Percentiles rank a stretch among this genome's conserved stretches.
Conservation (phyloP, 1,139 yeast genomes). For the Zygotorulaspora mrakii region DNA sequence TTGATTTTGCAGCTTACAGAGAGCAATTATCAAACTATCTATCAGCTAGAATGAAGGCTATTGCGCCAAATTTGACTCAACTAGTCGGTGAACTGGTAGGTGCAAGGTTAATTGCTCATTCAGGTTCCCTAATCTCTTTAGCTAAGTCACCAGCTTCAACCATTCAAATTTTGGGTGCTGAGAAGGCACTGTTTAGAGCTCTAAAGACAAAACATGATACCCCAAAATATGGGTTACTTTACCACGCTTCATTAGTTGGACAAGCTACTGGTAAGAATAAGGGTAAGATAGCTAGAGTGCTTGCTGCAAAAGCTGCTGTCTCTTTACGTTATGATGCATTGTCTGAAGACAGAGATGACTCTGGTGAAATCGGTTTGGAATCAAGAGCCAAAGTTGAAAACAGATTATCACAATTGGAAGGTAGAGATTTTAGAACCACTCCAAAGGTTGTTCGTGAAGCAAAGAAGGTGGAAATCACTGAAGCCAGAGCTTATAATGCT, state of each 20-base stretch:
- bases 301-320: slow-evolving; percentile 98
- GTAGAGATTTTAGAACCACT: slow-evolving; percentile 84
- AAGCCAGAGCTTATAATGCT: slow-evolving; percentile 85
- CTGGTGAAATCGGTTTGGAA: slow-evolving; percentile 88
- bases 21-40: slow-evolving; percentile 86
- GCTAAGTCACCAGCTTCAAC: slow-evolving; percentile 99
- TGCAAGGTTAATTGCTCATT: slow-evolving; percentile 95
- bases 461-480: slow-evolving; percentile 78
- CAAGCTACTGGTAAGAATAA: slow-evolving; percentile 96
- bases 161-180: slow-evolving; percentile 98
- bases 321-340: slow-evolving; percentile 94
- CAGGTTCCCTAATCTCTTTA: slow-evolving; percentile 89
- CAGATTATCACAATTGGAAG: slow-evolving; percentile 92
- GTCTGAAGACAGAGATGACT: slow-evolving; percentile 94
- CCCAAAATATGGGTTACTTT: slow-evolving; percentile 95
- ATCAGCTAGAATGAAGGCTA: slow-evolving; percentile 93
- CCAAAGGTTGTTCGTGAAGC: slow-evolving; percentile 71
- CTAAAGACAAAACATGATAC: slow-evolving; percentile 97
- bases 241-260: slow-evolving; percentile 96
- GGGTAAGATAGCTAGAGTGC: slow-evolving; percentile 97
- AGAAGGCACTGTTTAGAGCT: slow-evolving; percentile 97
- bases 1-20: slow-evolving; percentile 91
- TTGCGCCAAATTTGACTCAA: slow-evolving; percentile 95
- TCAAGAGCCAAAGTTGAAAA: slow-evolving; percentile 92
- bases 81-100: slow-evolving; percentile 97